phyloP scores from a whole-genome alignment of 257 asterid species.

The Nyctanthes arbortristis region DNA sequence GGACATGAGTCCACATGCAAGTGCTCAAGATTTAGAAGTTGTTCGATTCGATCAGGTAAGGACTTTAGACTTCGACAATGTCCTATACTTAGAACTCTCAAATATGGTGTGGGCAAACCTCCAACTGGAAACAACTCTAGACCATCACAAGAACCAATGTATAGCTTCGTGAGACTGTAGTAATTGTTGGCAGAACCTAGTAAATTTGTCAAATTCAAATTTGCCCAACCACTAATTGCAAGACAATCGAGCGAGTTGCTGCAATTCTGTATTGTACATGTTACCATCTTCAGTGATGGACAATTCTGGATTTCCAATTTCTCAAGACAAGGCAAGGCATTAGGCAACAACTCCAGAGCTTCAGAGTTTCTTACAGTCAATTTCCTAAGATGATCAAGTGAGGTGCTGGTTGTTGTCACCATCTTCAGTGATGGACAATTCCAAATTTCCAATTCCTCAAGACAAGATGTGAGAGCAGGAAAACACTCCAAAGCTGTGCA shows the following conservation, averaged over 20 bases:
- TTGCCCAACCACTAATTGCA: conserved; percentile 5
- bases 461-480: too few relatives aligned
- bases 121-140: conserved; percentile 12
- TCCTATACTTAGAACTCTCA: conserved; percentile 11
- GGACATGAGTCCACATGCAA: conserved; percentile 12
- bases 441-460: too few relatives aligned
- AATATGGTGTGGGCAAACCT: conserved; percentile 12
- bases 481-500: too few relatives aligned
- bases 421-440: too few relatives aligned
- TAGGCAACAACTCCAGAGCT: too few relatives aligned
- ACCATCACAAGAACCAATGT: conserved; percentile 1
- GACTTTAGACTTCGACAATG: conserved; percentile 8
- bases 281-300: neutral
- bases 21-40: conserved; percentile 8
- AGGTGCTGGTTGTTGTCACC: too few relatives aligned
- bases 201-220: neutral
- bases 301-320: neutral
- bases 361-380: too few relatives aligned
- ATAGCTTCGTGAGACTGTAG: conserved; percentile 2
- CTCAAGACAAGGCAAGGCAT: neutral
- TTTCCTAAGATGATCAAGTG: too few relatives aligned
- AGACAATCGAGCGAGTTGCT: neutral
- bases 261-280: neutral
- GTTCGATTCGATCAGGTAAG: conserved; percentile 10
- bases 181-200: neutral